These are phyloP conservation scores for Cantharellus cinnabarinus DNA, from an alignment of 768 basidiomycete genomes.

Conservation along the genomic window DNA sequence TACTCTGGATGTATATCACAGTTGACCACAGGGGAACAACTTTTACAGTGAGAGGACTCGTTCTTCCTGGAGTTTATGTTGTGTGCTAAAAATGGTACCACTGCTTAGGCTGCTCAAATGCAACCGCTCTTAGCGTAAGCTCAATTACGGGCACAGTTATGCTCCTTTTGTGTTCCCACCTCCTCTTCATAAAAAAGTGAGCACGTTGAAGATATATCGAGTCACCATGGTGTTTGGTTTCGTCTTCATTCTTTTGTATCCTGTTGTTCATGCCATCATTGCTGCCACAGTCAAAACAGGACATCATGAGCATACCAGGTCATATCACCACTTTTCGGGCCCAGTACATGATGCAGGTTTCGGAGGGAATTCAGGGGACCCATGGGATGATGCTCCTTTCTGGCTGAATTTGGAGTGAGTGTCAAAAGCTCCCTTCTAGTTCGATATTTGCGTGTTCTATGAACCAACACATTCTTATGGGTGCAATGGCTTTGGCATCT, in stretches of 20 bases:
- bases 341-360: not conserved
- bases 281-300: not conserved
- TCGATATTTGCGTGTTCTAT: not conserved
- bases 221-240: not conserved
- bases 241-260: not conserved
- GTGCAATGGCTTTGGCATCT: not conserved
- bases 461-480: not conserved
- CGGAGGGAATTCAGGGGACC: not conserved
- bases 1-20: constrained; percentile 9
- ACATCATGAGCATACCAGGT: too few species aligned
- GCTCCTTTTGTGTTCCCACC: not conserved
- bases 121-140: not conserved
- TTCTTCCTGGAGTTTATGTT: too few species aligned
- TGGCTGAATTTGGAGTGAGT: not conserved
- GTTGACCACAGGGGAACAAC: constrained; percentile 7
- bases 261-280: not conserved
- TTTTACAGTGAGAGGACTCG: constrained; percentile 3
- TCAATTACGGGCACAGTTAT: not conserved
- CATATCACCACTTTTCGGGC: not conserved
- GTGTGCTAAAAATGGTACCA: too few species aligned
- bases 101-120: not conserved
- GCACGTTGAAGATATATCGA: not conserved
- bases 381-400: not conserved
- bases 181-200: not conserved
- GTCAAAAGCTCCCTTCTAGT: not conserved